Base-by-base conservation (phyloP, 192 early-diverging fungal species). In the Gaertneriomyces sp. region DNA sequence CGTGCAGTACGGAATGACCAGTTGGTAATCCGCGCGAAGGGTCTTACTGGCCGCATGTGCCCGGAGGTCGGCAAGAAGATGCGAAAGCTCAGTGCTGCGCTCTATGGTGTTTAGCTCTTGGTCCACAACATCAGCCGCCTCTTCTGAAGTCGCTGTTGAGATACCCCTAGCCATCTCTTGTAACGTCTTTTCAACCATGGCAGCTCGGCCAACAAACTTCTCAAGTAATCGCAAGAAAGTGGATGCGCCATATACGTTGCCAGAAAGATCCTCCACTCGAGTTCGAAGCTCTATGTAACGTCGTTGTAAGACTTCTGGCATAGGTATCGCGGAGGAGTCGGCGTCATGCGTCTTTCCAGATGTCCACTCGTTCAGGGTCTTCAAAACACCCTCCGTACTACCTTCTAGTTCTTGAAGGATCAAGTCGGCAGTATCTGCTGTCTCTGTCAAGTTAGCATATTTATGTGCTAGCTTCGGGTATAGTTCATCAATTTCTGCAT, bases 281-380 rank as follows among this genome's bases (percentile, higher is more conserved):
- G 64, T 17, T 10, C 64, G 53, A 25, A 66, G 55, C 20, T 56
- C 64, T n/a, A 66, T 52, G 53, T 66, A 66, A 5, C 64, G 64
- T 6, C 14, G 53, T 41, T 68, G 66, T 10, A 68, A 19, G 11
- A 40, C 16, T 42, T 68, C 66, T 2, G 66, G 66, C 6, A 40
- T 53, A 1, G 17, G 62, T 12, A 60, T 60, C 44, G 43, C 10
- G 14, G 61, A 11, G 25, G 25, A 33, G 25, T 33, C 25, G 25
- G 25, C 25, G 25, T 33, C 25, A 33, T 33, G 25, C 25, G 25
- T 33, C 25, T 33, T 33, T 33, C 25, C 25, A 33, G 25, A 33
- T 33, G 25, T 33, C 25, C 25, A 33, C 25, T 33, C 25, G 25
- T 33, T 33, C 25, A 33, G 25, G 25, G 25, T 33, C 2, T 33